phyloP scores from a whole-genome alignment of 306 rosid genomes.

The Trifolium repens region DNA sequence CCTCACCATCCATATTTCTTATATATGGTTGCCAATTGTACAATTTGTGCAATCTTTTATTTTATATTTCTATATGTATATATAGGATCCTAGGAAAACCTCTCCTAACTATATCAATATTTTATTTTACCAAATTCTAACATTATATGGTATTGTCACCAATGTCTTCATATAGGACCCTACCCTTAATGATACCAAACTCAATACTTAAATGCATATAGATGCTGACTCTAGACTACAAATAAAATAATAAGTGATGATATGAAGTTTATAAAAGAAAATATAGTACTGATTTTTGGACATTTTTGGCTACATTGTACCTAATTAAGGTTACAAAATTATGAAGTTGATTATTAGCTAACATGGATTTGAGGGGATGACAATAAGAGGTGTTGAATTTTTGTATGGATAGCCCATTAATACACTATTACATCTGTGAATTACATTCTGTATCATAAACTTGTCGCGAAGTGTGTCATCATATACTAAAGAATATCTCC shows the following conservation, averaged over 20 bases:
- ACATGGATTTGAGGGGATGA: constrained; percentile 30
- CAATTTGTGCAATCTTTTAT: neutral
- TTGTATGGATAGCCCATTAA: constrained; percentile 11
- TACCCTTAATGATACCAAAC: neutral
- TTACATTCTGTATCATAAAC: constrained; percentile 35
- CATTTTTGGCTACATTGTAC: constrained; percentile 28
- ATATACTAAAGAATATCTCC: constrained; percentile 29
- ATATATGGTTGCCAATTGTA: neutral
- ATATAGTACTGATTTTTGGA: constrained; percentile 10
- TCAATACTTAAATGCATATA: neutral
- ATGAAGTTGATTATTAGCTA: constrained; percentile 32
- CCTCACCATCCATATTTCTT: constrained; percentile 16
- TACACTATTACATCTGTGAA: constrained; percentile 43
- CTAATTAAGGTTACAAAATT: constrained; percentile 21
- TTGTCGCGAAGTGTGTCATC: constrained; percentile 38
- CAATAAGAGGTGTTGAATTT: constrained; percentile 2
- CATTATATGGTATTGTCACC: neutral
- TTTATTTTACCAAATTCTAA: neutral
- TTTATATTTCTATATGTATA: neutral
- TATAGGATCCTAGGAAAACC: constrained; percentile 14
- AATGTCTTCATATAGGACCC: neutral
- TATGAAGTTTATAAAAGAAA: constrained; percentile 17
- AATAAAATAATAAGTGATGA: constrained; percentile 26
- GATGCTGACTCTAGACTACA: constrained; percentile 19
- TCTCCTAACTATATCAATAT: neutral